Evolutionary conservation across 768 basidiomycete genomes (phyloP).

Genomic region (Mycena indigotica): DNA sequence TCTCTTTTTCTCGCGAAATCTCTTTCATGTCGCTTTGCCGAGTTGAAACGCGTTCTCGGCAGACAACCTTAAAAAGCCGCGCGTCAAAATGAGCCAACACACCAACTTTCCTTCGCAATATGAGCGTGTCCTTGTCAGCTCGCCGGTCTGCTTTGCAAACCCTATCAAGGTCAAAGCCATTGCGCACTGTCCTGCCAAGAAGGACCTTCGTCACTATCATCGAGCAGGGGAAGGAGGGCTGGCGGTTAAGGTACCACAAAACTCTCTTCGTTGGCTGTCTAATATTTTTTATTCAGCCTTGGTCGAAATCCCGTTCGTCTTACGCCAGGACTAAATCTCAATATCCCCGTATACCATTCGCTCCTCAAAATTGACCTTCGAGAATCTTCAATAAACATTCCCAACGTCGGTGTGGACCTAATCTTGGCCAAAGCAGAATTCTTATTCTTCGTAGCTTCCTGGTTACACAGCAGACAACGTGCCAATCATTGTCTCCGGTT

Average conservation of each 20-base stretch:
- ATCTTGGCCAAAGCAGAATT: not conserved
- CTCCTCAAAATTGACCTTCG: slow-evolving; percentile 49
- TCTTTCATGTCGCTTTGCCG: too few relatives aligned
- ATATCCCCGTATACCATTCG: slow-evolving; percentile 49
- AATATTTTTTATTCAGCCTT: slow-evolving; percentile 32
- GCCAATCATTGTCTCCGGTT: slow-evolving; percentile 55
- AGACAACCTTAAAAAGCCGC: not conserved
- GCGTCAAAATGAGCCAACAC: not conserved
- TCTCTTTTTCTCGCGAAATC: too few relatives aligned
- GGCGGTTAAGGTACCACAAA: slow-evolving; percentile 43
- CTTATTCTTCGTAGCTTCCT: slow-evolving; percentile 26
- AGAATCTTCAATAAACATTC: slow-evolving; percentile 49
- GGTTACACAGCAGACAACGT: slow-evolving; percentile 44
- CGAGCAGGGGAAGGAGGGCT: slow-evolving; percentile 54
- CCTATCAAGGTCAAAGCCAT: slow-evolving; percentile 4
- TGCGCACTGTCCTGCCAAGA: slow-evolving; percentile 5
- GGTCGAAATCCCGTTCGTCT: slow-evolving; percentile 49
- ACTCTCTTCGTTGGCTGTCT: not conserved
- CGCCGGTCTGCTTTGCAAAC: slow-evolving; percentile 19
- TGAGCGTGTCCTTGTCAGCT: slow-evolving; percentile 12
- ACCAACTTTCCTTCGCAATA: not conserved
- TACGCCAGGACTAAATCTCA: slow-evolving; percentile 46
- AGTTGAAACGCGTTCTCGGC: not conserved
- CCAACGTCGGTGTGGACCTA: slow-evolving; percentile 35
- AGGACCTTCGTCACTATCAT: slow-evolving; percentile 51